Base-by-base conservation (phyloP, 208 protist species). In the Trypanosoma conorhini region DNA sequence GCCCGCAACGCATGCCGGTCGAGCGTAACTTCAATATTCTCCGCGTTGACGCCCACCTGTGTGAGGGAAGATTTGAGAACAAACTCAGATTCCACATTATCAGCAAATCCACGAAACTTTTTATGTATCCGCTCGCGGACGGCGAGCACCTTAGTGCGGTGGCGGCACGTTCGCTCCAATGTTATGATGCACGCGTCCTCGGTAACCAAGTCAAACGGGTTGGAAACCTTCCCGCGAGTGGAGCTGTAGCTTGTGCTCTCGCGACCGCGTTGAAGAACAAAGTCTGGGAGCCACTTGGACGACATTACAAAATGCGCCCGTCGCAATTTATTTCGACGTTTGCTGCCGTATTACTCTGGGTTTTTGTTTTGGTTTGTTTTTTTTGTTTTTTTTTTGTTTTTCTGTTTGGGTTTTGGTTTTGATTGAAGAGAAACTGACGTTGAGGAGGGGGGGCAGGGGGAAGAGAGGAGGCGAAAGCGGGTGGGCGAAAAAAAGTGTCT, bases 41-140 rank as follows among this genome's bases (percentile, higher is more conserved):
- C 84, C 21, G 83, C 85, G 60, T 95, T 95, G 62, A 97, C 84
- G 59, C 93, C 93, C 44, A 97, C 81, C 72, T 97, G 93, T 22
- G 93, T 92, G 51, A 96, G 85, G 48, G 93, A 95, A 21, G 88
- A 92, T 54, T 90, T 89, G 44, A 96, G 77, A 65, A 94, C 78
- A 72, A 97, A 97, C 56, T 94, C 83, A 51, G 82, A 81, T 38
- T 58, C 59, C 17, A 93, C 83, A 52, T 67, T 79, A 31, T 85
- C 66, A 21, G 70, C 56, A 44, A 95, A 86, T 12, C 89, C 92
- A 33, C 88, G 85, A 66, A 97, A 97, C 67, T 93, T 89, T 26
- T 83, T 82, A 58, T 91, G 86, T 42, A 97, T 70, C 38, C 62
- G 46, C 17, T 65, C 52, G 30, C 92, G 79, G 22, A 74, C 42